Conservation (phyloP, 495 filamentous ascomycete genomes). For the Penicillium paxilli region DNA sequence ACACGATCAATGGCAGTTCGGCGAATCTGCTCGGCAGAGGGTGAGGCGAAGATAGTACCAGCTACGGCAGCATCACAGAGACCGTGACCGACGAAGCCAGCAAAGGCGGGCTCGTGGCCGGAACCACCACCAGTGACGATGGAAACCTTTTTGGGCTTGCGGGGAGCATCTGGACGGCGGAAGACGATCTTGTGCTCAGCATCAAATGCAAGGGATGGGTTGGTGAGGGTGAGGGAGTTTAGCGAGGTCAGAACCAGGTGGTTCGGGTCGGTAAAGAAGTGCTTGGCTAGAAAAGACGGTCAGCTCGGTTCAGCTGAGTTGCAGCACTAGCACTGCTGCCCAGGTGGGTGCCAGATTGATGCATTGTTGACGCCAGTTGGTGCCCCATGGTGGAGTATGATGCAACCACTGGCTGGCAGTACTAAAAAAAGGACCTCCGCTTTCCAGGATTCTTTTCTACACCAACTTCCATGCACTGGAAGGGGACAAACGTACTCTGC, state of each 20-base stretch:
- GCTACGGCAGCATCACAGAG: constrained; percentile 85
- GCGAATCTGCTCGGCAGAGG: constrained; percentile 83
- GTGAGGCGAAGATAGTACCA: constrained; percentile 91
- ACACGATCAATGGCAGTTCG: constrained; percentile 72
- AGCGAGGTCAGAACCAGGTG: constrained; percentile 79
- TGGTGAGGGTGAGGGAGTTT: constrained; percentile 74
- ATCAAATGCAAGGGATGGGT: constrained; percentile 83
- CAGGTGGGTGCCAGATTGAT: too few relatives aligned
- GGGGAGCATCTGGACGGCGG: constrained; percentile 57
- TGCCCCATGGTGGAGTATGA: too few relatives aligned
- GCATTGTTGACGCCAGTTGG: too few relatives aligned
- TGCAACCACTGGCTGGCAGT: too few relatives aligned
- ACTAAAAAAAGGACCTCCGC: too few relatives aligned
- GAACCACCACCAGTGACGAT: constrained; percentile 88
- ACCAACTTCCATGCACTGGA: too few relatives aligned
- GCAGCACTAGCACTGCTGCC: too few relatives aligned
- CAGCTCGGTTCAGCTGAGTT: background rate
- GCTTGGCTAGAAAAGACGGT: constrained; percentile 56
- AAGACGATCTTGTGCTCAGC: constrained; percentile 83
- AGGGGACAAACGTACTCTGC: constrained; percentile 27
- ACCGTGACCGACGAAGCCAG: constrained; percentile 68
- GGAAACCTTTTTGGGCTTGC: constrained; percentile 61
- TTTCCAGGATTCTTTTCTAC: too few relatives aligned
- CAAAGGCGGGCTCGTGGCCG: constrained; percentile 91
- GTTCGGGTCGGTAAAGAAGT: constrained; percentile 88